phyloP scores from a whole-genome alignment of 2,329 filamentous ascomycete genomes.

The Fonsecaea multimorphosa region DNA sequence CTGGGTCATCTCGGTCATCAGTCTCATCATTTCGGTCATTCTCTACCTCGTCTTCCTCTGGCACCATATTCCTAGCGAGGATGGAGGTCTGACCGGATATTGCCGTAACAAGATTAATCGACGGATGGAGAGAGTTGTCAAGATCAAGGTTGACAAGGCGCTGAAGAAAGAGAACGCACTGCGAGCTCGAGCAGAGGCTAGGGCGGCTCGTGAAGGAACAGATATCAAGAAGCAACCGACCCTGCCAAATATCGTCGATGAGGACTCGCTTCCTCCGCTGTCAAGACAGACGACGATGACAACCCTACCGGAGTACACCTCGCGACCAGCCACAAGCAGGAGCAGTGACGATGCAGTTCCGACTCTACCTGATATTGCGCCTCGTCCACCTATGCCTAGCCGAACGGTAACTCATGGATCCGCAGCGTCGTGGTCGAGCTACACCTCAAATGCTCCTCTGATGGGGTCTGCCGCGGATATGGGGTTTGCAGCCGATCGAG shows the following conservation, averaged over 20 bases:
- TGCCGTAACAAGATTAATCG: conserved; percentile 91
- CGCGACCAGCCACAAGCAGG: conserved; percentile 61
- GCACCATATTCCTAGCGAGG: conserved; percentile 83
- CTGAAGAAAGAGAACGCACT: conserved; percentile 74
- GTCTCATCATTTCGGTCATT: conserved; percentile 73
- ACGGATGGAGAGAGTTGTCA: conserved; percentile 81
- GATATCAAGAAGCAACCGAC: conserved; percentile 57
- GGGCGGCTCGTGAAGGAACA: conserved; percentile 42
- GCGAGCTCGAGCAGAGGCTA: conserved; percentile 60
- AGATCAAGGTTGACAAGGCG: conserved; percentile 84
- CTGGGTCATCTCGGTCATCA: conserved; percentile 81
- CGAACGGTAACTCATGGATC: conserved; percentile 62
- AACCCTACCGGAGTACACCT: conserved; percentile 68
- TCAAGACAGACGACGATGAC: conserved; percentile 65
- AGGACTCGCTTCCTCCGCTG: conserved; percentile 65
- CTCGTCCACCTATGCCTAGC: conserved; percentile 49
- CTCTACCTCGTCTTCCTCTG: conserved; percentile 90
- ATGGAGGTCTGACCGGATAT: conserved; percentile 81
- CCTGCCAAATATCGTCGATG: conserved; percentile 66
- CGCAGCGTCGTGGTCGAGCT: conserved; percentile 60
- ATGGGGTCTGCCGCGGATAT: conserved; percentile 66
- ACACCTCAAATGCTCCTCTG: conserved; percentile 68
- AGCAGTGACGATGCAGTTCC: conserved; percentile 46
- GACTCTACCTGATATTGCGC: conserved; percentile 51
- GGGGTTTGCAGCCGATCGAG: conserved; percentile 53